Conservation (phyloP, 345 rosid species). For the Lepidium sativum region DNA sequence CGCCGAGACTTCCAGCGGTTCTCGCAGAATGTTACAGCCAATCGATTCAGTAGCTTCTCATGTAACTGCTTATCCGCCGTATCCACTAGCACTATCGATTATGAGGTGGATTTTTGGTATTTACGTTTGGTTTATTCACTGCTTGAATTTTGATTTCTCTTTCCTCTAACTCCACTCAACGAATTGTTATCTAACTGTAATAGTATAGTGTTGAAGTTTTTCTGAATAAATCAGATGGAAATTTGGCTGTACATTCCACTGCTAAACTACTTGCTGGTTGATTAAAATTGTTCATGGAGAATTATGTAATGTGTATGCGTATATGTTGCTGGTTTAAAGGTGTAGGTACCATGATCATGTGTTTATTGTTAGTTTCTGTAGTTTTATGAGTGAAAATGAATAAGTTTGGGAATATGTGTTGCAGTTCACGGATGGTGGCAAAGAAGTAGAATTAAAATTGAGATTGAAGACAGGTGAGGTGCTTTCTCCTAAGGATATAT, state of each 20-base stretch:
- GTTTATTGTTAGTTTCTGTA: neutral
- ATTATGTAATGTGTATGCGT: neutral
- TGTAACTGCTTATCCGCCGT: conserved; percentile 39
- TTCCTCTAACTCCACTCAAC: neutral
- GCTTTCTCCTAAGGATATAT: conserved; percentile 49
- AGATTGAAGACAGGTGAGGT: conserved; percentile 35
- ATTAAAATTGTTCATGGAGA: neutral
- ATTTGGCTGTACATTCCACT: neutral
- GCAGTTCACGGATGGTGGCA: conserved; percentile 73
- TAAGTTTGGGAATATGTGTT: conserved; percentile 3
- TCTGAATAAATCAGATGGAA: neutral
- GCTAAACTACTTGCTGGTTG: neutral
- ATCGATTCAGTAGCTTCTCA: conserved; percentile 25
- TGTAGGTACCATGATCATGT: neutral
- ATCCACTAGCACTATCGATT: conserved; percentile 40
- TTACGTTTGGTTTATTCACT: neutral
- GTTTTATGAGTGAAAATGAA: neutral
- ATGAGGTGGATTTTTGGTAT: conserved; percentile 33
- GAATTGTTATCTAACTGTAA: neutral
- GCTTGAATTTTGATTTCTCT: neutral
- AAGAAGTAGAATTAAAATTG: conserved; percentile 72
- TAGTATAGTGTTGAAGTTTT: neutral
- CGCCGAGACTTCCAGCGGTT: neutral
- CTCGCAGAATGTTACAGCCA: conserved; percentile 16
- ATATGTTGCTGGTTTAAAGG: neutral